Conservation (phyloP, 108 stramenopile genomes). For the Skeletonema costatum region DNA sequence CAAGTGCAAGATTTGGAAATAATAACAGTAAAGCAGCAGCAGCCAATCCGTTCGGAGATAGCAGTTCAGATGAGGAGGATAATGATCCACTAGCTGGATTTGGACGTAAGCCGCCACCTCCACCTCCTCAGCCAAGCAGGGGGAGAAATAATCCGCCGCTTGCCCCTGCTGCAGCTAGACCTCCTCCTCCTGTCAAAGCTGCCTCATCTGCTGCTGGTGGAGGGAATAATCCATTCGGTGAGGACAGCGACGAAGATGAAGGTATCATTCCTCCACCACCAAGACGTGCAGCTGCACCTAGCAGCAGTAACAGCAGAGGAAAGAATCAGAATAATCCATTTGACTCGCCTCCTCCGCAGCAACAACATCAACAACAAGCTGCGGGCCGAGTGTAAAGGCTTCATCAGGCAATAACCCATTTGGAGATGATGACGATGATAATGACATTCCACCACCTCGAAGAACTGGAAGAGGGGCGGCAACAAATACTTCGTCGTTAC, state of each 20-base stretch:
- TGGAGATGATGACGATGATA: constrained; percentile 10
- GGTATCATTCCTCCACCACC: constrained; percentile 3
- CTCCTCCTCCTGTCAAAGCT: background rate
- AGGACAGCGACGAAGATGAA: constrained; percentile 12
- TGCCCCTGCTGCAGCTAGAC: background rate
- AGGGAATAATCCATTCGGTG: constrained; percentile 14
- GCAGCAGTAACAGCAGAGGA: background rate
- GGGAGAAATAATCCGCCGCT: constrained; percentile 1
- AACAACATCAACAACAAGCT: background rate
- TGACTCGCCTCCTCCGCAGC: constrained; percentile 1
- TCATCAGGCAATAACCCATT: constrained; percentile 19
- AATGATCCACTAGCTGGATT: constrained; percentile 17
- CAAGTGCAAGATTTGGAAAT: background rate
- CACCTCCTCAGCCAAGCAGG: background rate
- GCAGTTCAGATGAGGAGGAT: background rate
- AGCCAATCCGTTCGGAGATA: constrained; percentile 7
- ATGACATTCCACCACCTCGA: constrained; percentile 17
- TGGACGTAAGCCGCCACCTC: constrained; percentile 13
- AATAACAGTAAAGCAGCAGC: background rate
- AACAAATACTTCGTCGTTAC: background rate
- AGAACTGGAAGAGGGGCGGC: background rate
- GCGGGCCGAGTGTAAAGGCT: background rate
- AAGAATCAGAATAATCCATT: constrained; percentile 17
- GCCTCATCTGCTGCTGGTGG: background rate
- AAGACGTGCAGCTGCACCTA: background rate